phyloP scores from a whole-genome alignment of 2,329 filamentous ascomycete species.

The Coniochaeta ligniaria region DNA sequence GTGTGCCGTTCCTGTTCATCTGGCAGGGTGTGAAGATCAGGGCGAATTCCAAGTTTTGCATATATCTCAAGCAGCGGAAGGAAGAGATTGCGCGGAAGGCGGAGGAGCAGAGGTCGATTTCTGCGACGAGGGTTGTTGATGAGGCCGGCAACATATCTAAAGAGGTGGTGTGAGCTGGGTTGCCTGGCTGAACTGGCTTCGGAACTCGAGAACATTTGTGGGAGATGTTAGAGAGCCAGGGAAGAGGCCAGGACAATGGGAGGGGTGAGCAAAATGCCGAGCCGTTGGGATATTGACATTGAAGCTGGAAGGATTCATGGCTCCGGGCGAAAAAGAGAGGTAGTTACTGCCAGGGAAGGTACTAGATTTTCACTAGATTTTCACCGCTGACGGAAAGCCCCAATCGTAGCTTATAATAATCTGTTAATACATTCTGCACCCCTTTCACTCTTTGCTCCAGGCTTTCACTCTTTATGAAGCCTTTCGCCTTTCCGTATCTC shows the following conservation, averaged over 20 bases:
- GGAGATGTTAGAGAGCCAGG: neutral
- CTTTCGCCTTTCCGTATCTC: no score
- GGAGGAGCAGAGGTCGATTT: constrained; percentile 23
- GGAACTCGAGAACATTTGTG: no score
- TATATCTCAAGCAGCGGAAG: constrained; percentile 46
- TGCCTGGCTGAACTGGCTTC: neutral
- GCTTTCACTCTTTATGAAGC: no score
- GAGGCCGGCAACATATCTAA: constrained; percentile 2
- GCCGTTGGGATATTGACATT: no score
- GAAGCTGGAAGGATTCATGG: neutral
- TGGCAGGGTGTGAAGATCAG: constrained; percentile 50
- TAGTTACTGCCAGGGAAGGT: constrained; percentile 25
- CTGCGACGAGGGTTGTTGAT: neutral
- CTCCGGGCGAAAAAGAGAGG: neutral
- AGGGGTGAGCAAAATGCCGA: constrained; percentile 22
- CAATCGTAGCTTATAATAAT: no score
- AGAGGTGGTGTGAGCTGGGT: neutral
- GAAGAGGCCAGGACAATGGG: constrained; percentile 13
- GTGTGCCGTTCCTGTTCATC: constrained; percentile 45
- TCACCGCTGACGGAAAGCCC: no score
- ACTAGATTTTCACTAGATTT: no score
- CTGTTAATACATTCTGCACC: no score
- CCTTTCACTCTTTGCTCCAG: no score
- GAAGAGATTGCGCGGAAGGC: constrained; percentile 33
- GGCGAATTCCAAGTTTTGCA: constrained; percentile 53